Base-by-base conservation (phyloP, 345 rosid genomes). In the Rhizophora apiculata region DNA sequence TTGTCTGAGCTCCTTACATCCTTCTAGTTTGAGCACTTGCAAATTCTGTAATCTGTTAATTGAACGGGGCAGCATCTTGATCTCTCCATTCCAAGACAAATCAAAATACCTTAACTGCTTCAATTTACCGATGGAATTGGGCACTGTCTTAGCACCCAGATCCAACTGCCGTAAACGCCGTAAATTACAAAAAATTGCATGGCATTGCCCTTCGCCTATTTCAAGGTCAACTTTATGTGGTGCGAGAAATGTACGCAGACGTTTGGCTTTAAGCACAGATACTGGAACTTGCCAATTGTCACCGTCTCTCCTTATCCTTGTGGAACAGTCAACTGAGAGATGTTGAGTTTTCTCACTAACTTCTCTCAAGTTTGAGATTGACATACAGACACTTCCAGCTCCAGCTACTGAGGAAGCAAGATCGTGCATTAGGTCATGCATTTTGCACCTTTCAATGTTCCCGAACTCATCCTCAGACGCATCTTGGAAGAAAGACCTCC, bases 51-150 rank as follows among this genome's bases (percentile, higher is more conserved):
- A 31, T 31, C 48, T 46, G 3, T 58, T 60, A 3, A 74, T 54
- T 0, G 77, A 64, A 21, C 8, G 32, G 0, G 84, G 82, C 27
- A 81, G 72, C 6, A 6, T 36, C 43, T 63, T 18, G 0, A 71
- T 11, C 24, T 1, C 1, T 0, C 0, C 0, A 32, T 62, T 70
- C 0, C 1, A 0, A 0, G 68, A 64, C 6, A 72, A 48, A 34
- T 72, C 56, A 6, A 82, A 80, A 68, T 63, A 69, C 20, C 72
- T 64, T 5, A 78, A 27, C 36, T 75, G 65, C 67, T 62, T 78
- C 72, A 78, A 22, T 62, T 67, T 70, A 20, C 54, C 11, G 5
- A 76, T 53, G 13, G 22, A 29, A 34, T 27, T 21, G 5, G 82
- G 76, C 52, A 75, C 11, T 9, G 24, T 70, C 31, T 70, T 69